Evolutionary conservation across 129 eudicot genomes (phyloP).

Genomic region (Centaurea solstitialis): DNA sequence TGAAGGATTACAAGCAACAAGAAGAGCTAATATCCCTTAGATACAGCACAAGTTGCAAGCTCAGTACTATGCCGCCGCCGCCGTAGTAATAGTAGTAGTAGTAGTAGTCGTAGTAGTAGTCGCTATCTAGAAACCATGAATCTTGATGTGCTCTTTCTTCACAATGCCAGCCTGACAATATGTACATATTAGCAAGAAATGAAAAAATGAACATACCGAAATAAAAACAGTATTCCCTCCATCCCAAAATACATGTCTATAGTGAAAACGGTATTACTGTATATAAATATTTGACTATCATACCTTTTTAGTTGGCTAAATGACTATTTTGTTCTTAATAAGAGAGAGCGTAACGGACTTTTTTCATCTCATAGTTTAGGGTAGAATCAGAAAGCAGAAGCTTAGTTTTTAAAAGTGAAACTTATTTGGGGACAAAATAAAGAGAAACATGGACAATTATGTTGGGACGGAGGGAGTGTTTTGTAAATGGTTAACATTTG

Average conservation of each 20-base stretch:
- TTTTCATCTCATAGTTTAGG: not conserved
- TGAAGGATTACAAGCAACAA: constrained; percentile 35
- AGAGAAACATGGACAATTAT: not conserved
- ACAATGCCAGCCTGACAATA: constrained; percentile 66
- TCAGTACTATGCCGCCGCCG: constrained; percentile 22
- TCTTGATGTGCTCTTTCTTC: constrained; percentile 84
- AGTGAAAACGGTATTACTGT: not conserved
- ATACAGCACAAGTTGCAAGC: constrained; percentile 44
- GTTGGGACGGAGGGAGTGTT: not conserved
- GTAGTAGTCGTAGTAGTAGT: not conserved
- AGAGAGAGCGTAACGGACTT: not conserved
- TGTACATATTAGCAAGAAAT: not conserved
- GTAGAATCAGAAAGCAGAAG: not conserved
- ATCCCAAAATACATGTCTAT: not conserved
- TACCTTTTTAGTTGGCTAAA: not conserved
- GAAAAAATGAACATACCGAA: not conserved
- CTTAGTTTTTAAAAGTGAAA: not conserved
- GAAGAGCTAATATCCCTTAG: constrained; percentile 31
- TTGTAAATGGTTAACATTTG: not conserved
- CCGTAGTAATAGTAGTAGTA: not conserved
- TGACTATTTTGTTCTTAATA: not conserved
- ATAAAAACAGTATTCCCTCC: not conserved
- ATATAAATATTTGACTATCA: not conserved
- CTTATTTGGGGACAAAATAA: not conserved
- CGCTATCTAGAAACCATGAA: constrained; percentile 73